Base-by-base conservation (phyloP, 2,329 filamentous ascomycete species). In the Paraconiothyrium brasiliense region DNA sequence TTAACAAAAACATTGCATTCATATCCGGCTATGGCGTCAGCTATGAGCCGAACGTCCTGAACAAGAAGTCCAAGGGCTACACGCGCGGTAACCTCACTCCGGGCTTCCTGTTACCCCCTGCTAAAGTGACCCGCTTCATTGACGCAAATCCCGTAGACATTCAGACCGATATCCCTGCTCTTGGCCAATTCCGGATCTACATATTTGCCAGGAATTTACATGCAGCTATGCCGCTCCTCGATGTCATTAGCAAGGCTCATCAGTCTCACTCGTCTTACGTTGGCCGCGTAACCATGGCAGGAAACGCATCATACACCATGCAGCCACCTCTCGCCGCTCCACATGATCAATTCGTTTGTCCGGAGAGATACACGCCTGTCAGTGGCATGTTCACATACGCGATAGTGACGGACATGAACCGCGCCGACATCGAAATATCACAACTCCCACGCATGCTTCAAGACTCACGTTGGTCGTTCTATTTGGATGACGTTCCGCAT, bases 91-190 rank as follows among this genome's bases (percentile, higher is more conserved):
- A 61, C 60, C 70, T 85, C 0, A 77, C 70, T 30, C 77, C 80
- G 8, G 80, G 80, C 4, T 80, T 71, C 58, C 71, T 87, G 24
- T 81, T 91, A 30, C 85, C 88, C 3, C 91, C 91, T 2, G 89
- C 89, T 44, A 90, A 87, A 76, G 90, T 90, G 20, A 91, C 89
- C 0, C 85, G 91, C 32, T 93, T 90, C 72, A 86, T 93, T 55
- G 91, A 94, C 76, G 89, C 90, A 3, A 94, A 93, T 69, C 91
- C 91, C 0, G 87, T 94, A 46, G 89, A 93, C 68, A 81, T 93
- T 32, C 90, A 94, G 73, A 86, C 92, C 6, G 91, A 93, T 71
- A 91, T 93, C 48, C 91, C 91, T 1, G 86, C 92, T 77, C 81
- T 93, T 6, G 89, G 91, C 30, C 91, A 94, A 71, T 94, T 93